A percentile compares a stretch with the other conserved stretches of the same genome.
Conservation (phyloP, 768 basidiomycete genomes). For the Psilocybe cyanescens region DNA sequence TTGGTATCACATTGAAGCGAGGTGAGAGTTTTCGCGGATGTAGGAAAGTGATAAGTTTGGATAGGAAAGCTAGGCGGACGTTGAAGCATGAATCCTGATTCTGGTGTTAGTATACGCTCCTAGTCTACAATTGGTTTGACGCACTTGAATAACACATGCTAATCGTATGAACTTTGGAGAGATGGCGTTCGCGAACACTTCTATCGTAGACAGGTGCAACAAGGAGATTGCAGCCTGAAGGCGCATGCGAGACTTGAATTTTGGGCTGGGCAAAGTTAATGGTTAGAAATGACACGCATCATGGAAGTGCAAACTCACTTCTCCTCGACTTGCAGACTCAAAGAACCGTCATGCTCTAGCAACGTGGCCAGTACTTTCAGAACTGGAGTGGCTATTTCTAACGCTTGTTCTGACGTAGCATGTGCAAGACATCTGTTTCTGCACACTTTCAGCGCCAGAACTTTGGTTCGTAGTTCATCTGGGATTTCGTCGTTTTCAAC, state of each 20-base stretch:
- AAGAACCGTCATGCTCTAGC: conserved; percentile 70
- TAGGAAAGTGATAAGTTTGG: conserved; percentile 72
- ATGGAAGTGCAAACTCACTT: conserved; percentile 38
- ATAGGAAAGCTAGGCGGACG: conserved; percentile 79
- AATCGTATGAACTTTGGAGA: conserved; percentile 66
- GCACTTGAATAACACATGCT: conserved; percentile 78
- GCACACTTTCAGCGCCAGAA: conserved; percentile 80
- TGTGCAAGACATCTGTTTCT: conserved; percentile 81
- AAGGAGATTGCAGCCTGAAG: conserved; percentile 82
- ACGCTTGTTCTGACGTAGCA: conserved; percentile 55
- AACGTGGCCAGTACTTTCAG: conserved; percentile 75
- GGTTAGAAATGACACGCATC: too few species aligned
- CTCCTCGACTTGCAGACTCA: conserved; percentile 47
- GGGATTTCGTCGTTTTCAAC: conserved; percentile 66
- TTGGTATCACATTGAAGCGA: conserved; percentile 82
- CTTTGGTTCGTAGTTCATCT: conserved; percentile 64
- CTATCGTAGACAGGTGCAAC: conserved; percentile 71
- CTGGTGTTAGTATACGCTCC: conserved; percentile 3
- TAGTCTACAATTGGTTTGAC: conserved; percentile 16
- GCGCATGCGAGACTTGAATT: conserved; percentile 77
- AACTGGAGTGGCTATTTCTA: conserved; percentile 74
- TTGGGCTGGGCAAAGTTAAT: conserved; percentile 35
- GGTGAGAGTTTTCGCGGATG: conserved; percentile 65
- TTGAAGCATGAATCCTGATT: conserved; percentile 84
- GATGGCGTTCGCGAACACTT: conserved; percentile 60